Percentiles rank a stretch among this genome's conserved stretches.
Evolutionary conservation across 148 eudicot genomes (phyloP).

Genomic region (Diospyros lotus): DNA sequence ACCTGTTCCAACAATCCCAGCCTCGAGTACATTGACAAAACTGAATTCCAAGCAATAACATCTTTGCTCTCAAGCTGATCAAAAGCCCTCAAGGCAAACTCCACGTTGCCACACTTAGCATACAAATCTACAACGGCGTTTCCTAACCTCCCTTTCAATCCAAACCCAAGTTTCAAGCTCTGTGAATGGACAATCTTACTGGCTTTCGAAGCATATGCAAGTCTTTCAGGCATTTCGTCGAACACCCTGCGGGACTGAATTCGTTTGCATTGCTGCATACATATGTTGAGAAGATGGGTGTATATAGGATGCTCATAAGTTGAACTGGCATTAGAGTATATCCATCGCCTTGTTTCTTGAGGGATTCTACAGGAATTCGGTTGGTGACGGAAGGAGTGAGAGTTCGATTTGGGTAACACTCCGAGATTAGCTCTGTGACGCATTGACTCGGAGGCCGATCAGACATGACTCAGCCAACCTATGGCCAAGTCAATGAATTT

Average conservation of each 20-base stretch:
- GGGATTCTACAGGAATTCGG: conserved; percentile 13
- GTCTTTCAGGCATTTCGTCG: conserved; percentile 73
- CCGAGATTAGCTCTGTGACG: conserved; percentile 18
- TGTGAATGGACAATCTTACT: conserved; percentile 45
- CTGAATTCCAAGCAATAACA: conserved; percentile 70
- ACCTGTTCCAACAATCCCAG: conserved; percentile 43
- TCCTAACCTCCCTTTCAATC: conserved; percentile 47
- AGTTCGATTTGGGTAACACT: conserved; percentile 11
- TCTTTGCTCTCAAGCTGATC: conserved; percentile 42
- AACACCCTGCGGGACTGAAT: conserved; percentile 50
- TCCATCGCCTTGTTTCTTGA: conserved; percentile 3
- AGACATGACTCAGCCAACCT: not conserved
- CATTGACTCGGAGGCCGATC: conserved; percentile 10
- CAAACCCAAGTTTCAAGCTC: conserved; percentile 48
- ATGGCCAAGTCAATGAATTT: not conserved
- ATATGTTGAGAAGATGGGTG: conserved; percentile 28
- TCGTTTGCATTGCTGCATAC: conserved; percentile 51
- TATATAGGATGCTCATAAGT: conserved; percentile 11
- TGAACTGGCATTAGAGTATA: conserved; percentile 5
- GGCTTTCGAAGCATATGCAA: conserved; percentile 20
- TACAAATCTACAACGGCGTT: conserved; percentile 75
- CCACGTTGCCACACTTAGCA: conserved; percentile 66
- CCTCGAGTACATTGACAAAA: conserved; percentile 60
- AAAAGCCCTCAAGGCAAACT: conserved; percentile 51
- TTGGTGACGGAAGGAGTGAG: conserved; percentile 12